phyloP scores from a whole-genome alignment of 306 rosid species.

The Begonia loranthoides region DNA sequence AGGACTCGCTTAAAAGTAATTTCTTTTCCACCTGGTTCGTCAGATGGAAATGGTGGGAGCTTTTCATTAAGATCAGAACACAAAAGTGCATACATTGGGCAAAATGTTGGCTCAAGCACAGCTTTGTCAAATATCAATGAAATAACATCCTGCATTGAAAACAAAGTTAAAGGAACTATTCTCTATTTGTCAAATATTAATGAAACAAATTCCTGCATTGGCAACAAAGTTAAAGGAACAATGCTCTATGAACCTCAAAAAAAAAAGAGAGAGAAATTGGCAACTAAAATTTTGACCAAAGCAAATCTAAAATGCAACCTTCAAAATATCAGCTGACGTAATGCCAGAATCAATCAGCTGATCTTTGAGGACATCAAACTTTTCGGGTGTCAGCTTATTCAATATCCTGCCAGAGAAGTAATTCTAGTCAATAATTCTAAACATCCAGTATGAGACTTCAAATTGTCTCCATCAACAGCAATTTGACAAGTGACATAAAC shows the following conservation, averaged over 20 bases:
- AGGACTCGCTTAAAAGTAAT: conserved; percentile 81
- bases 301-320: conserved; percentile 26
- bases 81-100: conserved; percentile 91
- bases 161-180: too few relatives aligned
- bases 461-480: too few relatives aligned
- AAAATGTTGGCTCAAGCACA: conserved; percentile 95
- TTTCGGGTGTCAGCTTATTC: conserved; percentile 96
- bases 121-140: conserved; percentile 87
- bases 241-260: too few relatives aligned
- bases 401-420: conserved; percentile 51
- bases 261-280: too few relatives aligned
- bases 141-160: conserved; percentile 71
- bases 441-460: too few relatives aligned
- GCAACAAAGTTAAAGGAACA: too few relatives aligned
- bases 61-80: conserved; percentile 76
- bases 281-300: too few relatives aligned
- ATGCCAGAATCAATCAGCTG: conserved; percentile 88
- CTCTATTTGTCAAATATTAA: too few relatives aligned
- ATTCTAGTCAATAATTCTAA: not conserved
- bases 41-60: conserved; percentile 85
- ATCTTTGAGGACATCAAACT: conserved; percentile 94
- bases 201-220: too few relatives aligned
- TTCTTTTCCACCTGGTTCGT: conserved; percentile 79
- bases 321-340: conserved; percentile 86
- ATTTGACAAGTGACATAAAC: too few relatives aligned